Percentiles rank a stretch among this genome's conserved stretches.
Conservation (phyloP, 1,284 basidiomycete genomes). For the Fomitopsis betulina region DNA sequence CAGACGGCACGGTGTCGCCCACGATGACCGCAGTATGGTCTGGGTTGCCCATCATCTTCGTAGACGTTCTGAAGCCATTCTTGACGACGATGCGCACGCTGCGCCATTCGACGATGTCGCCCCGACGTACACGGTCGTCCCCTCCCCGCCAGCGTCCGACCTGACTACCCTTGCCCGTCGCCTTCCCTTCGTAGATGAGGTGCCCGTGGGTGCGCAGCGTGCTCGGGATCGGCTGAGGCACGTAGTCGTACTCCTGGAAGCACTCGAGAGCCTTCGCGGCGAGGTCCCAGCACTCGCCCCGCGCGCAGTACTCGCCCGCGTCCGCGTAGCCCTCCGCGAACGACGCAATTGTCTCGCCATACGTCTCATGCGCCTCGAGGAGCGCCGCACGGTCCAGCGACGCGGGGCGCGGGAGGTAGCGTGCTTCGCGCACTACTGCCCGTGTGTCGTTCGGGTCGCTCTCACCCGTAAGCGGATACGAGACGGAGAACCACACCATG, state of each 20-base stretch:
- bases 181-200: slow-evolving; percentile 44
- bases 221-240: slow-evolving; percentile 43
- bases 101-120: slow-evolving; percentile 55
- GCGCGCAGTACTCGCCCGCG: slow-evolving; percentile 39
- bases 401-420: slow-evolving; percentile 36
- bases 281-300: slow-evolving; percentile 60
- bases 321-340: slow-evolving; percentile 45
- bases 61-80: slow-evolving; percentile 6
- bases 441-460: slow-evolving; percentile 30
- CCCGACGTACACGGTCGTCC: slow-evolving; percentile 45
- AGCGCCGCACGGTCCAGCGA: slow-evolving; percentile 31
- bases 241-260: slow-evolving; percentile 38
- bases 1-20: slow-evolving; percentile 24
- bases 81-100: slow-evolving; percentile 32
- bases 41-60: slow-evolving; percentile 27
- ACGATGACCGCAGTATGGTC: slow-evolving; percentile 36
- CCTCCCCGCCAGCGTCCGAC: slow-evolving; percentile 49
- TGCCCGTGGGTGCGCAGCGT: slow-evolving; percentile 51
- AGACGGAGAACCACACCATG: slow-evolving; percentile 42
- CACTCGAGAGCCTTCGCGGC: slow-evolving; percentile 47
- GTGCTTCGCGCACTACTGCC: slow-evolving; percentile 30
- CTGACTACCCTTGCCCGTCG: slow-evolving; percentile 29
- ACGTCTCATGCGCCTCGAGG: slow-evolving; percentile 39
- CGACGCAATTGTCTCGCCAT: slow-evolving; percentile 43
- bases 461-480: slow-evolving; percentile 28